phyloP scores from a whole-genome alignment of 78 protist species.

The Salpingoeca rosetta region DNA sequence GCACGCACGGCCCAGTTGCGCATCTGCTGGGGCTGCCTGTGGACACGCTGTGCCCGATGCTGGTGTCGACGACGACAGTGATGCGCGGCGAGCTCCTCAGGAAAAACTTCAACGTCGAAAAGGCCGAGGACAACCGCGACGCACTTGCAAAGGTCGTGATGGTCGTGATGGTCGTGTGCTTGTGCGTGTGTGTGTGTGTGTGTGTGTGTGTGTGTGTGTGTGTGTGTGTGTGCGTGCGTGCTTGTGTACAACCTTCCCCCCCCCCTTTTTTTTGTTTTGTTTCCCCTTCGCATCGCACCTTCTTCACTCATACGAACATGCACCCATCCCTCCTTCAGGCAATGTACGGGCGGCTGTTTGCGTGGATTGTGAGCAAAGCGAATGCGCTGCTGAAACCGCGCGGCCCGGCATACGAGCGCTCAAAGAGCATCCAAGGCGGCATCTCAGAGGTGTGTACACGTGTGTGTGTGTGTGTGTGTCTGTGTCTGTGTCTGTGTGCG shows the following conservation, averaged over 20 bases:
- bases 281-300: too few relatives aligned
- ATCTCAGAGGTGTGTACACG: too few relatives aligned
- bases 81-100: neutral
- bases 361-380: slow-evolving; percentile 63
- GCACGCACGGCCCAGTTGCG: neutral
- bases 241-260: too few relatives aligned
- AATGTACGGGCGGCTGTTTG: slow-evolving; percentile 68
- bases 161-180: too few relatives aligned
- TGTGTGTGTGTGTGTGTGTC: too few relatives aligned
- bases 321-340: too few relatives aligned
- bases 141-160: slow-evolving; percentile 81
- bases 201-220: too few relatives aligned
- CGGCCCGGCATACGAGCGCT: neutral
- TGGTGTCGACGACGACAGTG: neutral
- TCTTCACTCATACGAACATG: too few relatives aligned
- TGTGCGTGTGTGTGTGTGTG: too few relatives aligned
- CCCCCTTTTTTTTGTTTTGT: too few relatives aligned
- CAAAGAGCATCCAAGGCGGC: neutral
- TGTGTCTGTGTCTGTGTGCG: too few relatives aligned
- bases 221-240: too few relatives aligned
- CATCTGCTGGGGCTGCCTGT: neutral
- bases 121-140: slow-evolving; percentile 54
- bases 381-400: slow-evolving; percentile 28
- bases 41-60: neutral
- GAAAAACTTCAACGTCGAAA: slow-evolving; percentile 8